Base-by-base conservation (phyloP, 305 asterid genomes). In the Fraxinus nigra region DNA sequence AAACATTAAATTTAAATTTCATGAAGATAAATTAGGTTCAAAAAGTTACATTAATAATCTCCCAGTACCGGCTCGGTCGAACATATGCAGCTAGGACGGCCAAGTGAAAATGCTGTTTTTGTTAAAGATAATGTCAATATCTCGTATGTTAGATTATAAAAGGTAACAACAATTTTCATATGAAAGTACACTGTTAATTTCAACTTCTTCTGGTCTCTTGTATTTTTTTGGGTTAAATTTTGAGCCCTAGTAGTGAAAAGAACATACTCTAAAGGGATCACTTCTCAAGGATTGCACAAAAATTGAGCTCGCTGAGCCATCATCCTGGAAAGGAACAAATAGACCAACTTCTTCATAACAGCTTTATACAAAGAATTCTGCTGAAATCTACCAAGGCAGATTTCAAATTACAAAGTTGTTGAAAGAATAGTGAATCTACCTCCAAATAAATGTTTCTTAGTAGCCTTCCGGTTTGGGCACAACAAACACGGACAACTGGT, bases 241-340 rank as follows among this genome's bases (percentile, higher is more conserved):
- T 18, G 34, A 51, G 22, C 13, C 40, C 24, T 59, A 7, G 54
- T 34, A 24, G 18, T 34, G 28, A 85, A 46, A 80, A 69, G 28
- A 80, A 86, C 97, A 83, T 86, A 94, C 98, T 59, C 97, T 87
- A 78, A 92, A 94, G 20, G 98, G 98, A 85, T 94, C 97, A 34
- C 98, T 91, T 81, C 97, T 91, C 85, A 94, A 80, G 7, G 98
- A 92, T 75, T 94, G 98, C 86, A 94, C 97, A 37, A 84, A 88
- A 43, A 87, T 78, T 26, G 95, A 89, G 87, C 91, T 89, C 48
- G 90, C 91, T 43, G 48, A 76, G 65, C 73, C 84, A 11, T 77
- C 67, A 79, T 86, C 90, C 97, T 92, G 92, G 7, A 84, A 81
- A 40, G 11, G 11, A 51, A 24, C 70, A 33, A 26, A 28, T 5